Base-by-base conservation (phyloP, 148 eudicot genomes). In the Vaccinium macrocarpon region DNA sequence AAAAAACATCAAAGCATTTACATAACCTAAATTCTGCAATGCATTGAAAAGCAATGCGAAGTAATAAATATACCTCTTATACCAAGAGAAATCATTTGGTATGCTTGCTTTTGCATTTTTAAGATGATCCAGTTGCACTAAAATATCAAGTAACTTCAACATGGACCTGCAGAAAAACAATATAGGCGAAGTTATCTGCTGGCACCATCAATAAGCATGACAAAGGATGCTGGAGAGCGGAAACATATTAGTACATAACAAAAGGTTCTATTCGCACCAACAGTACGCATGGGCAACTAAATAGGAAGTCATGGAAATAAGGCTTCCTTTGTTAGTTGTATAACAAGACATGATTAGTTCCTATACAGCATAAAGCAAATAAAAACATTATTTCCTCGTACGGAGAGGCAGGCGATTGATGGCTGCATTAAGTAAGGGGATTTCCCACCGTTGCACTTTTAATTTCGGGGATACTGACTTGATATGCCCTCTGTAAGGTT, bases 41-140 rank as follows among this genome's bases (percentile, higher is more conserved):
- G 15, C 25, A 35, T 52, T 29, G 46, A 50, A 29, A 68, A 49
- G 46, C 48, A 50, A 29, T 11, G 27, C 21, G 49, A 51, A 8
- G 32, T 72, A 82, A 61, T 32, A n/a, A 81, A 46, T 81, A 86
- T 91, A 97, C 99, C 99, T 97, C 87, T 97, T 97, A 82, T 97
- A 97, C 99, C 99, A 97, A 81, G 99, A 95, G 88, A 95, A 97
- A 89, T 97, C 99, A 87, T 97, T 97, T 79, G 99, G 99, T 90
- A 97, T 97, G 89, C 99, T 97, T 85, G 99, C 99, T 86, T 97
- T 97, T 50, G 99, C 98, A 91, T 97, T 97, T 93, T 97, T 97
- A 35, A 97, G 95, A 89, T 97, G 98, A 89, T 97, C 99, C 88
- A 97, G 96, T 85, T 97, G 99, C 87, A 97, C 92, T 82, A 97